Evolutionary conservation across 2,329 filamentous ascomycete genomes (phyloP).

Genomic region (Didymella arachidicola): DNA sequence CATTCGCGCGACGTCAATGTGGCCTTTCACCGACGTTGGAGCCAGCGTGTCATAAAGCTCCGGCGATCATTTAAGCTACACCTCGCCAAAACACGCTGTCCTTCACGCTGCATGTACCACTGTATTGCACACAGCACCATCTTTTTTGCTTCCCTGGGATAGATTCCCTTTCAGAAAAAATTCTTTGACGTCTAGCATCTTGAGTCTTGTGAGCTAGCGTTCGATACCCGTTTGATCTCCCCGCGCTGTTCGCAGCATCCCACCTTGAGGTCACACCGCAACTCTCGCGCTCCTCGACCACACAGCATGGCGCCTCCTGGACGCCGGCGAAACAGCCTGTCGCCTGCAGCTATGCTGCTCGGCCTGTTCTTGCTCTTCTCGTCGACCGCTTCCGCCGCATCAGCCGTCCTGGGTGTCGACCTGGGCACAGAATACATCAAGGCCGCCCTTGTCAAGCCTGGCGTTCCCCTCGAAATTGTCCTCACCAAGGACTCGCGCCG

Average conservation of each 20-base stretch:
- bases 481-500: constrained; percentile 96
- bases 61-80: constrained; percentile 32
- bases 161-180: constrained; percentile 41
- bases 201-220: constrained; percentile 9
- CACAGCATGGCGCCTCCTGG: constrained; percentile 58
- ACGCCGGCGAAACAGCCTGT: constrained; percentile 50
- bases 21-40: constrained; percentile 41
- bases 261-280: constrained; percentile 9
- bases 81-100: constrained; percentile 30
- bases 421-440: constrained; percentile 97
- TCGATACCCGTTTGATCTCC: constrained; percentile 18
- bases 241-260: not conserved
- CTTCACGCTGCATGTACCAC: constrained; percentile 30
- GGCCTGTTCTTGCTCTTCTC: constrained; percentile 63
- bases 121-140: constrained; percentile 21
- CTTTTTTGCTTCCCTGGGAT: constrained; percentile 29
- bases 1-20: constrained; percentile 38
- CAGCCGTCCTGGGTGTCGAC: constrained; percentile 90
- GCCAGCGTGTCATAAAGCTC: constrained; percentile 41
- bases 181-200: constrained; percentile 18
- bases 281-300: constrained; percentile 20
- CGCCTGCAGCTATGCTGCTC: constrained; percentile 59
- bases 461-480: constrained; percentile 96
- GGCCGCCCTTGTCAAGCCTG: constrained; percentile 92
- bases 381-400: constrained; percentile 66